A percentile compares a stretch with the other conserved stretches of the same genome.
These are phyloP conservation scores for Anastatica hierochuntica DNA, from an alignment of 345 rosid genomes.

Conservation along the genomic window DNA sequence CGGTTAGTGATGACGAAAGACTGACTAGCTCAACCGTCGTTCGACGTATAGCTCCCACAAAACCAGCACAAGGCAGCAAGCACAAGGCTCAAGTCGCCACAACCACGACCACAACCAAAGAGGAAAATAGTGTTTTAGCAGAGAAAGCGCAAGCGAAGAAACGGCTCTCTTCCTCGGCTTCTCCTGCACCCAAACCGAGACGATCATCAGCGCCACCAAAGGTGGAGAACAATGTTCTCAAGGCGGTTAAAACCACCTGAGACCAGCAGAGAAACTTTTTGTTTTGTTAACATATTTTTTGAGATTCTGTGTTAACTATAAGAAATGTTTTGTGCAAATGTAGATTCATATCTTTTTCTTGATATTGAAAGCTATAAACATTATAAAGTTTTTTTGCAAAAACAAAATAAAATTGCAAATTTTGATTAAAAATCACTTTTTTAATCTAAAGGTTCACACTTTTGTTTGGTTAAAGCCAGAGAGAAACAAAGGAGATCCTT, in stretches of 20 bases:
- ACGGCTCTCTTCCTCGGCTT: slow-evolving; percentile 59
- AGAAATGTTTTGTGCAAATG: slow-evolving; percentile 2
- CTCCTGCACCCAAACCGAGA: slow-evolving; percentile 66
- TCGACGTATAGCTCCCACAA: slow-evolving; percentile 52
- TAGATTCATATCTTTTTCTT: too few species aligned
- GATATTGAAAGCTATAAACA: too few species aligned
- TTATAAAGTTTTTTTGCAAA: too few species aligned
- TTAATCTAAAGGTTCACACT: too few species aligned
- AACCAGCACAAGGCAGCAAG: slow-evolving; percentile 62
- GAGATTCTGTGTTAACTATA: slow-evolving; percentile 14
- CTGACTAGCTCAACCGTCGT: slow-evolving; percentile 39
- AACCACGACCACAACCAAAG: slow-evolving; percentile 21
- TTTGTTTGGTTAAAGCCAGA: too few species aligned
- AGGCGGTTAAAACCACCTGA: slow-evolving; percentile 27
- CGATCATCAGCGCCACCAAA: slow-evolving; percentile 64
- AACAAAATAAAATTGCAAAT: too few species aligned
- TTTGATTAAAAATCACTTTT: too few species aligned
- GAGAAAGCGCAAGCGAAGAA: slow-evolving; percentile 61
- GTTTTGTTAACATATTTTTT: not conserved
- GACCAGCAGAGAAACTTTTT: slow-evolving; percentile 5
- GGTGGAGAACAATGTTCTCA: slow-evolving; percentile 35
- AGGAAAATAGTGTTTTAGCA: slow-evolving; percentile 31
- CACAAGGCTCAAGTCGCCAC: slow-evolving; percentile 32
- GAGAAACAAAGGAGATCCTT: too few species aligned
- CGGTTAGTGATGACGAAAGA: slow-evolving; percentile 59